Percentiles rank a stretch among this genome's conserved stretches.
phyloP scores from a whole-genome alignment of 345 rosid genomes.

The Mangifera indica region DNA sequence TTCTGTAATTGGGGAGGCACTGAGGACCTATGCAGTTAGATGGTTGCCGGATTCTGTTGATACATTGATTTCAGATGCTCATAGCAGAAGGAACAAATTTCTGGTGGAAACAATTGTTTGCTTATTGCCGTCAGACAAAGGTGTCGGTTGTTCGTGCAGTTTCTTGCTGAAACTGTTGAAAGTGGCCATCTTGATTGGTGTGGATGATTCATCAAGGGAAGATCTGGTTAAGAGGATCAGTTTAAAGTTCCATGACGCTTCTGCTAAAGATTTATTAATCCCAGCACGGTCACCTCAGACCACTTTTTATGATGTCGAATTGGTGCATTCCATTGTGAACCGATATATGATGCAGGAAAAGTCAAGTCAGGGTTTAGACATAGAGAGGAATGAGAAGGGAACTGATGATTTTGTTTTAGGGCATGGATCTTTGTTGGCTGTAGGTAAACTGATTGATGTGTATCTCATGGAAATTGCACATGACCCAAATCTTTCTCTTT shows the following conservation, averaged over 20 bases:
- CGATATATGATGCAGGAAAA: slow-evolving; percentile 47
- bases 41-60: slow-evolving; percentile 79
- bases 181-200: slow-evolving; percentile 60
- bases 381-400: slow-evolving; percentile 36
- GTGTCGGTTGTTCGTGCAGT: slow-evolving; percentile 61
- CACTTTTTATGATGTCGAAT: slow-evolving; percentile 58
- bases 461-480: slow-evolving; percentile 59
- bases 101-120: slow-evolving; percentile 64
- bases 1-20: slow-evolving; percentile 68
- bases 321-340: slow-evolving; percentile 56
- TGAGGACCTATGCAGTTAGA: slow-evolving; percentile 65
- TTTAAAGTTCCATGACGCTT: slow-evolving; percentile 68
- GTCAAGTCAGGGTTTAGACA: slow-evolving; percentile 27
- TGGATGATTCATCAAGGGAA: slow-evolving; percentile 50
- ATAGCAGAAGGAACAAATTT: slow-evolving; percentile 44
- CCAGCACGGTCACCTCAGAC: slow-evolving; percentile 45
- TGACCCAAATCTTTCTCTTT: slow-evolving; percentile 45
- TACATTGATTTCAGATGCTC: slow-evolving; percentile 48
- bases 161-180: slow-evolving; percentile 79
- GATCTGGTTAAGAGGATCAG: slow-evolving; percentile 57
- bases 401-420: slow-evolving; percentile 42
- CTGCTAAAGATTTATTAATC: slow-evolving; percentile 62
- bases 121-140: slow-evolving; percentile 66
- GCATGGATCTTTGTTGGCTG: slow-evolving; percentile 48
- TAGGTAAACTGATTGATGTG: slow-evolving; percentile 72